Percentiles rank a stretch among this genome's conserved stretches.
Evolutionary conservation across 768 basidiomycete genomes (phyloP).

Genomic region (Mycena epipterygia): DNA sequence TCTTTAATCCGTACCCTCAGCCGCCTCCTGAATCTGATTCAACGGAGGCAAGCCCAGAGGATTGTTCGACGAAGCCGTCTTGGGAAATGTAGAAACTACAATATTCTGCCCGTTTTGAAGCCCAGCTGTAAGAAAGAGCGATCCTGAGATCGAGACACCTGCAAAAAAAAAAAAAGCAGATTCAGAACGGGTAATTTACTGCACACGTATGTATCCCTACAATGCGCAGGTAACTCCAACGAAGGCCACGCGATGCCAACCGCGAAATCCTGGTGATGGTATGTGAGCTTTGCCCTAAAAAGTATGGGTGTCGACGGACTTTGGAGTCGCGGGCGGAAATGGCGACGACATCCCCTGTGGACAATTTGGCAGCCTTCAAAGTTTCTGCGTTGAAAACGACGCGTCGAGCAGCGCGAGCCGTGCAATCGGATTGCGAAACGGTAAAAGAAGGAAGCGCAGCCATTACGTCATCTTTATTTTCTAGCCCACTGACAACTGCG

Average conservation of each 20-base stretch:
- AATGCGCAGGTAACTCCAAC: constrained; percentile 66
- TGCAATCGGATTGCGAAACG: constrained; percentile 14
- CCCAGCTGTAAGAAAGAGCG: constrained; percentile 73
- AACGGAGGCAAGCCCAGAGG: constrained; percentile 63
- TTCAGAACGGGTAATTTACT: neutral
- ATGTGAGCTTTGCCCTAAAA: neutral
- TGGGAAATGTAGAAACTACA: constrained; percentile 63
- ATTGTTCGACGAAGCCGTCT: constrained; percentile 51
- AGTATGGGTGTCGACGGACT: constrained; percentile 36
- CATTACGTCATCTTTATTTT: constrained; percentile 5
- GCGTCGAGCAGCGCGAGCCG: constrained; percentile 70
- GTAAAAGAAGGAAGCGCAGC: constrained; percentile 23
- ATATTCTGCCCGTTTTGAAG: constrained; percentile 64
- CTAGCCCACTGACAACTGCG: neutral
- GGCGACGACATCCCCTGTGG: constrained; percentile 78
- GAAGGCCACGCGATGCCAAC: constrained; percentile 87
- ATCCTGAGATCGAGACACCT: constrained; percentile 71
- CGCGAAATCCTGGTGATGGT: constrained; percentile 65
- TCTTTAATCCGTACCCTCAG: constrained; percentile 68
- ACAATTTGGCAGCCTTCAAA: constrained; percentile 71
- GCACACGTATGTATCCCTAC: constrained; percentile 59
- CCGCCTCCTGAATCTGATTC: constrained; percentile 63
- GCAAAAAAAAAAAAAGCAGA: constrained; percentile 6
- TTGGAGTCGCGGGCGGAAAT: constrained; percentile 56
- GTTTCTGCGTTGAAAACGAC: constrained; percentile 73